Conservation (phyloP, 805 yeast species). For the Wickerhamomyces canadensis region DNA sequence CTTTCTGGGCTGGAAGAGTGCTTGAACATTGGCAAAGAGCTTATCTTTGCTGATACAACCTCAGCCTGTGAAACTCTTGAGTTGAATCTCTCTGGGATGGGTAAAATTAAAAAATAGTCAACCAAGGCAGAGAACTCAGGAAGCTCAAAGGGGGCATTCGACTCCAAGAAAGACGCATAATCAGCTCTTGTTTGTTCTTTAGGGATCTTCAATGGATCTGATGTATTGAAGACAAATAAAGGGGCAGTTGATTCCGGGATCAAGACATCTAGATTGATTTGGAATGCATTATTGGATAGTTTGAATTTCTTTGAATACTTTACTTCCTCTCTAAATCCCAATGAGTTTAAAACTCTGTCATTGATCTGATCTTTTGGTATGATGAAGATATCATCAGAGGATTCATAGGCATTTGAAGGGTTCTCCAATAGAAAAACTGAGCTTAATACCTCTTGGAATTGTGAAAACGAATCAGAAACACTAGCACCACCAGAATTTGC, state of each 20-base stretch:
- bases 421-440: conserved; percentile 2
- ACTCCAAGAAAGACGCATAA: conserved; percentile 24
- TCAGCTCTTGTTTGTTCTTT: conserved; percentile 10
- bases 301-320: conserved; percentile 21
- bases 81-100: conserved; percentile 23
- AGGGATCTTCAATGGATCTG: conserved; percentile 14
- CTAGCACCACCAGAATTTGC: background rate
- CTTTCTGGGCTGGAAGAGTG: conserved; percentile 17
- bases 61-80: conserved; percentile 7
- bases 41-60: conserved; percentile 5
- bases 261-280: conserved; percentile 14
- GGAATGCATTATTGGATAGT: conserved; percentile 11
- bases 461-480: conserved; percentile 5
- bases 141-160: conserved; percentile 34
- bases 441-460: conserved; percentile 6
- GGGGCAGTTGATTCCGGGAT: conserved; percentile 32
- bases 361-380: conserved; percentile 25
- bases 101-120: conserved; percentile 36
- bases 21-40: conserved; percentile 26
- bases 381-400: conserved; percentile 20
- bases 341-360: conserved; percentile 15
- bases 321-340: conserved; percentile 24
- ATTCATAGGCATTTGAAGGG: background rate
- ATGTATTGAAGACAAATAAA: conserved; percentile 35
- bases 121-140: conserved; percentile 30